Conservation (phyloP, 768 basidiomycete species). For the Mycena indigotica region DNA sequence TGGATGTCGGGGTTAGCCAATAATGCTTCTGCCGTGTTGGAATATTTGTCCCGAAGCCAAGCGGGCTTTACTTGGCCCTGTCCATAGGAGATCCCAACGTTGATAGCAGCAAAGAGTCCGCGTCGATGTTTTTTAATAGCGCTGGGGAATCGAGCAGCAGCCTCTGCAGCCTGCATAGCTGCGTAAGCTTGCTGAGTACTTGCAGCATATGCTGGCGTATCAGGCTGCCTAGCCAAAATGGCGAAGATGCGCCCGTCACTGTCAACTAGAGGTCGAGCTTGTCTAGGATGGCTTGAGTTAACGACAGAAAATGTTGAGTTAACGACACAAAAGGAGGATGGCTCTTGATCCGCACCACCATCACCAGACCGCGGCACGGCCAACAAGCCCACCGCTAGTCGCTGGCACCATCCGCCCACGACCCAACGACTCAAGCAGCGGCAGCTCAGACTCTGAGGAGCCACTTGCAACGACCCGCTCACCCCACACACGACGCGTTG, state of each 20-base stretch:
- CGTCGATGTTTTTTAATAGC: slow-evolving; percentile 4
- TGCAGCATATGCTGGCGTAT: background rate
- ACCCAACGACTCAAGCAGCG: too few species aligned
- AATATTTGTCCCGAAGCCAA: slow-evolving; percentile 1
- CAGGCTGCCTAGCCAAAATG: slow-evolving; percentile 18
- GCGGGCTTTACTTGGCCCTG: slow-evolving; percentile 19
- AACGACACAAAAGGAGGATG: too few species aligned
- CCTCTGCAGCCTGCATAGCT: background rate
- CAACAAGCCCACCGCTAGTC: too few species aligned
- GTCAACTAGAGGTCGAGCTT: background rate
- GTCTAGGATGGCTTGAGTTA: too few species aligned
- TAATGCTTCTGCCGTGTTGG: background rate
- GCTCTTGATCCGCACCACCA: too few species aligned
- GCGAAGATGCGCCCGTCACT: slow-evolving; percentile 1
- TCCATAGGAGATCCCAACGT: slow-evolving; percentile 23
- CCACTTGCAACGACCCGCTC: too few species aligned
- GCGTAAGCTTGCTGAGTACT: background rate
- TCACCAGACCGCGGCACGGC: too few species aligned
- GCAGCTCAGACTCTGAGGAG: too few species aligned
- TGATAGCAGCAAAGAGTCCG: slow-evolving; percentile 20
- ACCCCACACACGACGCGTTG: too few species aligned
- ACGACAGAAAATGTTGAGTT: too few species aligned
- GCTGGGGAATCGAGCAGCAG: background rate
- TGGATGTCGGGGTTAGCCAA: slow-evolving; percentile 2
- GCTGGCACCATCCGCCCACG: too few species aligned